A percentile compares a stretch with the other conserved stretches of the same genome.
phyloP scores from a whole-genome alignment of 1,284 basidiomycete genomes.

The Testicularia cyperi region DNA sequence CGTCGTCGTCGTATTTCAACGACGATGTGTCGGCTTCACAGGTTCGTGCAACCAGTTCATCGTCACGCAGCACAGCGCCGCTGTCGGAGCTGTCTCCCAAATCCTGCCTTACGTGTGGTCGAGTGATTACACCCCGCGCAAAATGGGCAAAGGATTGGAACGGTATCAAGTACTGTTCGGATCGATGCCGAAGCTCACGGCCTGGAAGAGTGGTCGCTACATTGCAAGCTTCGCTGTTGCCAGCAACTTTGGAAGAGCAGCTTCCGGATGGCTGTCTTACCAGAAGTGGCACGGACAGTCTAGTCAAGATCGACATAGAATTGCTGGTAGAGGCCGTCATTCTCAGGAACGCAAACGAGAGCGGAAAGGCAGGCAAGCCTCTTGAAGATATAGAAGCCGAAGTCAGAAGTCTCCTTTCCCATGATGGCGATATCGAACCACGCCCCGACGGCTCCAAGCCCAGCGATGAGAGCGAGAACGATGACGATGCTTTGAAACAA shows the following conservation, averaged over 20 bases:
- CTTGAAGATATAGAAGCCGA: slow-evolving; percentile 15
- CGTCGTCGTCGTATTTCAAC: no score
- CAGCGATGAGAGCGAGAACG: slow-evolving; percentile 3
- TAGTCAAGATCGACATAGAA: slow-evolving; percentile 10
- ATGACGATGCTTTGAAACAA: slow-evolving; percentile 2
- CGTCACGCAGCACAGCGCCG: no score
- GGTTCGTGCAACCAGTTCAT: no score
- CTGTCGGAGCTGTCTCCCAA: no score
- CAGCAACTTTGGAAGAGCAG: neutral
- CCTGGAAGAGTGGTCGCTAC: slow-evolving; percentile 9
- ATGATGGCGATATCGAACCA: neutral
- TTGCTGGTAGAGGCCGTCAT: slow-evolving; percentile 8
- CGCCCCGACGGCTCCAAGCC: neutral
- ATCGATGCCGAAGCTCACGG: slow-evolving; percentile 15
- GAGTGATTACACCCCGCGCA: slow-evolving; percentile 45
- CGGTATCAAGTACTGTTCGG: slow-evolving; percentile 41
- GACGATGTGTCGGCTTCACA: no score
- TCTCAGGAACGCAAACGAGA: neutral
- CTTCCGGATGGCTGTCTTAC: neutral
- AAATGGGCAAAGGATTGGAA: slow-evolving; percentile 46
- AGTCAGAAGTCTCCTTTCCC: neutral
- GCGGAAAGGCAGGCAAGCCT: neutral
- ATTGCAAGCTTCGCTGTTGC: slow-evolving; percentile 1
- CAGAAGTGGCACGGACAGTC: neutral
- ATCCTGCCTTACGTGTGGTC: slow-evolving; percentile 41